phyloP scores from a whole-genome alignment of 176 grass and related monocot genomes.

The Metroxylon sagu region DNA sequence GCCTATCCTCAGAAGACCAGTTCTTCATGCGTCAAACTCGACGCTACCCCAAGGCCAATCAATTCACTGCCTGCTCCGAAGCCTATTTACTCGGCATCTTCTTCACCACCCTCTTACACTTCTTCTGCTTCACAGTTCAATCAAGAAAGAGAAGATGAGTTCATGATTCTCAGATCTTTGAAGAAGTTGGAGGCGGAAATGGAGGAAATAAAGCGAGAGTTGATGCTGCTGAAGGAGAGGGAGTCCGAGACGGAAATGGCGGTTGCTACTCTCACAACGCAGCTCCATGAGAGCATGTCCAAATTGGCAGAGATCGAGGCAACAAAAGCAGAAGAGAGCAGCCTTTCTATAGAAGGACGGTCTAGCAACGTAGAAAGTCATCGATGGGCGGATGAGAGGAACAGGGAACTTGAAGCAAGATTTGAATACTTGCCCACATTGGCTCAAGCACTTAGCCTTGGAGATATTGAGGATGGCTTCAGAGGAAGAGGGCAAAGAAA shows the following conservation, averaged over 20 bases:
- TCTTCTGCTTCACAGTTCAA: too few relatives aligned
- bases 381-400: conserved; percentile 7
- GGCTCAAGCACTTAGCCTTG: conserved; percentile 17
- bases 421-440: conserved; percentile 25
- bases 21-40: not conserved
- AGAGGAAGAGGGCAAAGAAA: conserved; percentile 9
- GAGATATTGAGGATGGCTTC: not conserved
- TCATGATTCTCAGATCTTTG: conserved; percentile 10
- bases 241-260: conserved; percentile 19
- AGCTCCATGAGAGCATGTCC: conserved; percentile 17
- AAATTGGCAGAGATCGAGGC: conserved; percentile 18
- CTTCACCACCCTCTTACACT: too few relatives aligned
- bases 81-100: too few relatives aligned
- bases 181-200: conserved; percentile 22
- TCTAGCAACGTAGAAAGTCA: conserved; percentile 6
- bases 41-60: too few relatives aligned
- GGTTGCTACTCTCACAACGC: conserved; percentile 8
- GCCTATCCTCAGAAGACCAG: not conserved
- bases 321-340: not conserved
- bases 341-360: not conserved
- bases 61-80: not conserved
- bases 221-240: conserved; percentile 21
- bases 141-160: not conserved
- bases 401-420: not conserved
- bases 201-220: conserved; percentile 12